phyloP scores from a whole-genome alignment of 2,329 filamentous ascomycete genomes.

The Penicillium expansum region DNA sequence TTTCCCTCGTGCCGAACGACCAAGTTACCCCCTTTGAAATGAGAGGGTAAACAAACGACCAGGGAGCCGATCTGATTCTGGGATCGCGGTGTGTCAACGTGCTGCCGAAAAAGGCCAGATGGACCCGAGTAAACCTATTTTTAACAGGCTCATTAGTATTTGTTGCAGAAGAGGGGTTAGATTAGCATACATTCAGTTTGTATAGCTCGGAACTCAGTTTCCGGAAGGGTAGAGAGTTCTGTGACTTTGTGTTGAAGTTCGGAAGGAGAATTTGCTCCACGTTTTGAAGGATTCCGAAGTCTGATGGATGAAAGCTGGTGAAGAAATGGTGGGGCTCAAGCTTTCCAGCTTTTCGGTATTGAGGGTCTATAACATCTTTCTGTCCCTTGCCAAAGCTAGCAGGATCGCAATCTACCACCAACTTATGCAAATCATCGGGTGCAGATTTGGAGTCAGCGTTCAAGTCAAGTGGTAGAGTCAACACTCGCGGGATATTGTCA shows the following conservation, averaged over 20 bases:
- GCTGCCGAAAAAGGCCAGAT: slow-evolving; percentile 51
- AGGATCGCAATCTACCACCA: slow-evolving; percentile 40
- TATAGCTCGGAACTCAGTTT: slow-evolving; percentile 55
- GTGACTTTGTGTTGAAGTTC: slow-evolving; percentile 14
- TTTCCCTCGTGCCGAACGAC: slow-evolving; percentile 34
- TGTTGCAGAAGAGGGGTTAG: slow-evolving; percentile 21
- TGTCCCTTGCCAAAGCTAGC: slow-evolving; percentile 51
- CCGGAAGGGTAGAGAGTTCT: slow-evolving; percentile 18
- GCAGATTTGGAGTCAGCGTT: neutral
- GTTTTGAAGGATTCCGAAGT: slow-evolving; percentile 52
- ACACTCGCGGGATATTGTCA: neutral
- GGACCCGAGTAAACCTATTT: slow-evolving; percentile 52
- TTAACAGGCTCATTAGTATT: neutral
- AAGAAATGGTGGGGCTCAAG: slow-evolving; percentile 50
- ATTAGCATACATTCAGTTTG: slow-evolving; percentile 50
- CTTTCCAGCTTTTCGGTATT: slow-evolving; percentile 54
- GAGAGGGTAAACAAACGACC: slow-evolving; percentile 51
- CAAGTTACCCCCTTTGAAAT: slow-evolving; percentile 34
- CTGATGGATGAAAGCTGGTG: slow-evolving; percentile 52
- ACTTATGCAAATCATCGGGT: slow-evolving; percentile 3
- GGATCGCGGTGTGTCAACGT: slow-evolving; percentile 55
- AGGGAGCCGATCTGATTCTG: slow-evolving; percentile 53
- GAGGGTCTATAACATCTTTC: slow-evolving; percentile 51
- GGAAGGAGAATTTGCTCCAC: slow-evolving; percentile 50
- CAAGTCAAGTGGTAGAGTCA: neutral